phyloP scores from a whole-genome alignment of 495 filamentous ascomycete species.

The Daldinia caldariorum region DNA sequence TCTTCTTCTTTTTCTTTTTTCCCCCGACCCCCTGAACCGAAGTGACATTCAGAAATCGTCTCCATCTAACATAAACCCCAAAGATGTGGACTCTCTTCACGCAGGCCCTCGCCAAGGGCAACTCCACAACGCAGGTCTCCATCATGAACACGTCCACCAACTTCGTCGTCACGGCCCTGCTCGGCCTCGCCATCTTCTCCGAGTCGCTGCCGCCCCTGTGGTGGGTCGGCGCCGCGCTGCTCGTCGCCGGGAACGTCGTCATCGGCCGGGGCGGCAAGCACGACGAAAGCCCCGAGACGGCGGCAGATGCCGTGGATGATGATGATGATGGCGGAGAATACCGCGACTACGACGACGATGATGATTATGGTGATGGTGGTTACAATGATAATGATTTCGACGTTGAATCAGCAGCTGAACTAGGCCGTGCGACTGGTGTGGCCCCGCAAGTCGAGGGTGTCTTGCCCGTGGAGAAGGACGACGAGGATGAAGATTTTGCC shows the following conservation, averaged over 20 bases:
- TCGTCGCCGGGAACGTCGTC: slow-evolving; percentile 90
- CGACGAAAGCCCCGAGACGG: slow-evolving; percentile 29
- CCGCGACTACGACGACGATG: slow-evolving; percentile 10
- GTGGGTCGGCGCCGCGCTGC: slow-evolving; percentile 86
- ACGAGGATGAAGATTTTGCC: slow-evolving; percentile 46
- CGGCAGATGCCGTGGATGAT: not conserved
- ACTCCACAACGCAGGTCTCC: slow-evolving; percentile 88
- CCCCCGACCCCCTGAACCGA: too few species aligned
- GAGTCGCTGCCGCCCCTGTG: slow-evolving; percentile 80
- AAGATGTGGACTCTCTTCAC: slow-evolving; percentile 92
- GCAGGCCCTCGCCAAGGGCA: slow-evolving; percentile 80
- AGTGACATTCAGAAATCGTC: not conserved
- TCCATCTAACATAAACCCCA: not conserved
- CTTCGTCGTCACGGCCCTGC: slow-evolving; percentile 89
- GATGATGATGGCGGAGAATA: slow-evolving; percentile 2
- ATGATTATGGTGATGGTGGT: not conserved
- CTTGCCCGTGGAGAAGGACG: slow-evolving; percentile 35
- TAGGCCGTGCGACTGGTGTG: slow-evolving; percentile 7
- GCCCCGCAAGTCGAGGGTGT: slow-evolving; percentile 17
- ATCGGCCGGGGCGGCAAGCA: slow-evolving; percentile 82
- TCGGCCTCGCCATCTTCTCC: slow-evolving; percentile 77
- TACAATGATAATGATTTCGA: slow-evolving; percentile 10
- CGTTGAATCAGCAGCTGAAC: slow-evolving; percentile 25
- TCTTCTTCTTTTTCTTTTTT: not conserved
- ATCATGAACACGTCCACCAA: slow-evolving; percentile 94